Conservation (phyloP, 2,329 filamentous ascomycete species). For the Xenosphaeropsis pyriputrescens region DNA sequence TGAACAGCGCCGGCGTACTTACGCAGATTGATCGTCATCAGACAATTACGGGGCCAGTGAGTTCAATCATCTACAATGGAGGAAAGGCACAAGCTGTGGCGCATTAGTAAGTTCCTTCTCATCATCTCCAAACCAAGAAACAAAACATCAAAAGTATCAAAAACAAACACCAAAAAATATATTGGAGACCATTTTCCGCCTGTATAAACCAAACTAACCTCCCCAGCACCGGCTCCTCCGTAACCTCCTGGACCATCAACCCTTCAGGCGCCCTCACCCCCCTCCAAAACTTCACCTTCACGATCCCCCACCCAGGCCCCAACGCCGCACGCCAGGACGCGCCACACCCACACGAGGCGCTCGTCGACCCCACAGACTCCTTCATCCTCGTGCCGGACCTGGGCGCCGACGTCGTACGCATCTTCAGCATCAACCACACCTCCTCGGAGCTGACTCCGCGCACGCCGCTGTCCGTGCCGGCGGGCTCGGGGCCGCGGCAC, state of each 20-base stretch:
- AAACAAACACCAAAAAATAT: slow-evolving; percentile 27
- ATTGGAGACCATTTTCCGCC: background rate
- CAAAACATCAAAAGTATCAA: too few species aligned
- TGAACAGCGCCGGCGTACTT: slow-evolving; percentile 22
- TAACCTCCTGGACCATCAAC: slow-evolving; percentile 22
- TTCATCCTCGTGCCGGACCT: slow-evolving; percentile 38
- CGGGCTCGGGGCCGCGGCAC: slow-evolving; percentile 36
- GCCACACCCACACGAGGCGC: slow-evolving; percentile 33
- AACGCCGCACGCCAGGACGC: slow-evolving; percentile 24
- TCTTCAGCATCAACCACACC: slow-evolving; percentile 27
- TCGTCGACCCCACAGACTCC: slow-evolving; percentile 33
- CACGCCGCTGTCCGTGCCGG: slow-evolving; percentile 18
- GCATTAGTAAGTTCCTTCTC: slow-evolving; percentile 21
- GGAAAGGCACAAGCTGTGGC: slow-evolving; percentile 19
- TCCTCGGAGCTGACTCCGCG: slow-evolving; percentile 23
- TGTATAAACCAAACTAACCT: slow-evolving; percentile 1
- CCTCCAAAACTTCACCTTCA: slow-evolving; percentile 26
- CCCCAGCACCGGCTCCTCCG: slow-evolving; percentile 8
- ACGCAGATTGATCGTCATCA: slow-evolving; percentile 21
- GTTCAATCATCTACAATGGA: slow-evolving; percentile 26
- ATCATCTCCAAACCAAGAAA: too few species aligned
- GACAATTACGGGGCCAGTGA: slow-evolving; percentile 21
- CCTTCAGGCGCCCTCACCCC: background rate
- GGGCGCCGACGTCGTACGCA: slow-evolving; percentile 31
- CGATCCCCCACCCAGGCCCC: slow-evolving; percentile 19